Evolutionary conservation across 148 eudicot species (phyloP), one percentile per base, ranked within the genome.

Genomic region (Cornus suecica): DNA sequence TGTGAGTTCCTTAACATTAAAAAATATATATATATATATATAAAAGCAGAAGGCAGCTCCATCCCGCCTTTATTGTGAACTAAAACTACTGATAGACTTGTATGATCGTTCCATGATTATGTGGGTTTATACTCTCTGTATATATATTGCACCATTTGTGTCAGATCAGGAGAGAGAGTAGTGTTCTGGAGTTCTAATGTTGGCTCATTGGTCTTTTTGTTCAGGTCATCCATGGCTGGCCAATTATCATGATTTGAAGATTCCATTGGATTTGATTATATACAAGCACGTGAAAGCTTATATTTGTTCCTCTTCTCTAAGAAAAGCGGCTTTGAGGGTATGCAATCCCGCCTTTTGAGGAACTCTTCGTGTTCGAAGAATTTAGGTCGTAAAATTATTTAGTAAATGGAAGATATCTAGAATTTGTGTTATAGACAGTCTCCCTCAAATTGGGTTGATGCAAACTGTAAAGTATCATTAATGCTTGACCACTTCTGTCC

Each of bases 141-240:
- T 14, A 48, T 48, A 11, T 48, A 13, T 11, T 3, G 4, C 54
- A 48, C 1, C 9, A 10, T 37, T 8, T 37, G 42, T 37, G 42
- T 3, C 9, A 6, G 42, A 37, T n/a, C n/a, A n/a, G n/a, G 42
- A 37, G 42, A 16, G 18, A 48, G 30, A 24, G 1, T 70, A 64
- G 3, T 56, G 29, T 63, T 48, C 41, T 80, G 79, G 62, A 32
- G 34, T 58, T 77, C 74, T 70, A 24, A 69, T 29, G 20, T 18
- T 73, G 25, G 13, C 56, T 70, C 28, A 41, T n/a, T 41, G 71
- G 37, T 58, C 72, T 72, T 61, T 61, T 70, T 84, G 42, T 75
- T 64, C 79, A 94, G 99, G 99, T 88, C 99, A 94, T 88, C 99
- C 99, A 51, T 94, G 99, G 99, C 84, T 94, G 77, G 74, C 87